Percentiles rank a stretch among this genome's conserved stretches.
These are phyloP conservation scores for Talaromyces sp. DNA, from an alignment of 2,329 filamentous ascomycete genomes.

Conservation along the genomic window DNA sequence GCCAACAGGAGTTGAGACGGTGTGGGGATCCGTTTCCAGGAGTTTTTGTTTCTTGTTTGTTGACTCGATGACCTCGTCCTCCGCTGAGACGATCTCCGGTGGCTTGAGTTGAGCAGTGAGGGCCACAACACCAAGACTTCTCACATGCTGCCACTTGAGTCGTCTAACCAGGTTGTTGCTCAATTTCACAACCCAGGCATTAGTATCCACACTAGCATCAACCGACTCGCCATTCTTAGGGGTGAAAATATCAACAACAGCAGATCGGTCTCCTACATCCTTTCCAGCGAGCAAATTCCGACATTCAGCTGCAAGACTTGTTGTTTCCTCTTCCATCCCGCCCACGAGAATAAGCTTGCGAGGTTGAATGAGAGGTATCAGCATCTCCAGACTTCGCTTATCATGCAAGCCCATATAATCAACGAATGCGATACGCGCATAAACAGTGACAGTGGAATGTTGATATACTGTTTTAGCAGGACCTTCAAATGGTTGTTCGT, in stretches of 20 bases:
- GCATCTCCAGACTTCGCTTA: constrained; percentile 86
- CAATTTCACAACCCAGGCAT: constrained; percentile 92
- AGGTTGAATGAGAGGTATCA: constrained; percentile 89
- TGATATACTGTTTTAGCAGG: constrained; percentile 73
- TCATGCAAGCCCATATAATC: constrained; percentile 93
- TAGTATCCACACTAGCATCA: constrained; percentile 94
- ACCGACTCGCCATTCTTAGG: constrained; percentile 70
- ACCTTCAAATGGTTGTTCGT: constrained; percentile 52
- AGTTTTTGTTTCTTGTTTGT: constrained; percentile 53
- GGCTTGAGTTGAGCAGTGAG: constrained; percentile 70
- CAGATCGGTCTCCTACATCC: constrained; percentile 23
- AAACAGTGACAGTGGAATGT: constrained; percentile 62
- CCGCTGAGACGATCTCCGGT: constrained; percentile 34
- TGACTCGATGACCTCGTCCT: constrained; percentile 38
- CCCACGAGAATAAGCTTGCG: constrained; percentile 91
- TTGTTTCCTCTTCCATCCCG: constrained; percentile 74
- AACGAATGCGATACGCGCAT: constrained; percentile 77
- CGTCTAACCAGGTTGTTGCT: constrained; percentile 79
- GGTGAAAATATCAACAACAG: constrained; percentile 64
- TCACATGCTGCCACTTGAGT: constrained; percentile 91
- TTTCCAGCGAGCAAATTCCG: constrained; percentile 59
- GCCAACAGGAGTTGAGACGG: constrained; percentile 25
- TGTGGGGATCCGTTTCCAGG: constrained; percentile 45
- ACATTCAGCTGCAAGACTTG: constrained; percentile 74
- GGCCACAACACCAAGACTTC: constrained; percentile 86